phyloP scores from a whole-genome alignment of 192 early-diverging fungal species.

The Paraglomus occultum region DNA sequence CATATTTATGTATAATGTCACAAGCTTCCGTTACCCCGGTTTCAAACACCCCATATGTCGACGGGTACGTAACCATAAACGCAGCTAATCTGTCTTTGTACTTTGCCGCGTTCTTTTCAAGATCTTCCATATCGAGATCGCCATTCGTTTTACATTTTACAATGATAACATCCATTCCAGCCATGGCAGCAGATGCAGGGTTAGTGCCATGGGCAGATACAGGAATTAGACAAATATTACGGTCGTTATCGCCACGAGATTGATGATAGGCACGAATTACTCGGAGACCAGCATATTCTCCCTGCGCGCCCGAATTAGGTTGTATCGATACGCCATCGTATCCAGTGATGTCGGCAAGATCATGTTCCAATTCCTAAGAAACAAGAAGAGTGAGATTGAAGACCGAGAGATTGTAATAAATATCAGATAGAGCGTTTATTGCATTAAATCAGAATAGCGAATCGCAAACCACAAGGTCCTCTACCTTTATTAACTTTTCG shows the following conservation, averaged over 20 bases:
- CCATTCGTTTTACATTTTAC: conserved; percentile 91
- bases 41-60: conserved; percentile 99
- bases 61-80: conserved; percentile 99
- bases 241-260: conserved; percentile 76
- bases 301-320: conserved; percentile 99
- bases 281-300: conserved; percentile 97
- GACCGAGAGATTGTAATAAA: not conserved
- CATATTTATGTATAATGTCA: conserved; percentile 87
- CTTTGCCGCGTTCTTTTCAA: conserved; percentile 85
- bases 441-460: not conserved
- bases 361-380: conserved; percentile 76
- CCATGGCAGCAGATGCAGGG: conserved; percentile 98
- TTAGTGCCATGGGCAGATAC: conserved; percentile 99
- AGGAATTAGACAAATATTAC: conserved; percentile 95
- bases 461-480: not conserved
- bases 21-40: conserved; percentile 82
- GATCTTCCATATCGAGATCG: conserved; percentile 89
- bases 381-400: not conserved
- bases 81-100: conserved; percentile 85
- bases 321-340: conserved; percentile 92
- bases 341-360: conserved; percentile 89
- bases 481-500: conserved; percentile 68
- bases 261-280: conserved; percentile 91
- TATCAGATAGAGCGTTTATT: not conserved
- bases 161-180: conserved; percentile 89